Percentiles rank a stretch among this genome's conserved stretches.
Conservation (phyloP, 148 eudicot species). For the Vaccinium corymbosum region DNA sequence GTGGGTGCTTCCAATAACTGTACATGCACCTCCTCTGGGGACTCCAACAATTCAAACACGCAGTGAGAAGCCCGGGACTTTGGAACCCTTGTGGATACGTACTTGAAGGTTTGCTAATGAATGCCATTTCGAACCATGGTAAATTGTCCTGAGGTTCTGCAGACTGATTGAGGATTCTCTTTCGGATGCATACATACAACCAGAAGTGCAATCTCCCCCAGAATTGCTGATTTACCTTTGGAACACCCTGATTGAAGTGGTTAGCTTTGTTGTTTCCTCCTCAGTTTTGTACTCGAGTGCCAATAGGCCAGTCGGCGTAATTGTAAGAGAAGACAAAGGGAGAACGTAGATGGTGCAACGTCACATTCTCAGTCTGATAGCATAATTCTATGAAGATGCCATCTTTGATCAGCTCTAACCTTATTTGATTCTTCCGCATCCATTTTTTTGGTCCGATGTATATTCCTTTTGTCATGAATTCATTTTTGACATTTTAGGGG, state of each 20-base stretch:
- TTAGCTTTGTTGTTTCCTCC: not conserved
- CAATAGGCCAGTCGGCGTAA: not conserved
- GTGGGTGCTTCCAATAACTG: conserved; percentile 91
- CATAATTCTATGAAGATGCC: not conserved
- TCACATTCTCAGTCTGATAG: not conserved
- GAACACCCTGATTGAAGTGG: not conserved
- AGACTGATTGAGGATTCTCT: not conserved
- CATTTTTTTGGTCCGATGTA: not conserved
- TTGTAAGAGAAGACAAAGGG: not conserved
- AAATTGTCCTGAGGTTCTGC: not conserved
- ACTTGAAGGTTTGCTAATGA: conserved; percentile 33
- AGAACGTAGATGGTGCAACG: not conserved
- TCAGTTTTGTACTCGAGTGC: not conserved
- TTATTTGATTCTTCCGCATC: not conserved
- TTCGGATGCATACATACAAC: not conserved
- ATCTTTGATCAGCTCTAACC: not conserved
- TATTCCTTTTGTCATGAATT: not conserved
- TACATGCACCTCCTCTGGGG: conserved; percentile 80
- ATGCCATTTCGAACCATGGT: not conserved
- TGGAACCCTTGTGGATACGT: conserved; percentile 72
- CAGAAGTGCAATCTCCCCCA: not conserved
- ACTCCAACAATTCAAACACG: conserved; percentile 48
- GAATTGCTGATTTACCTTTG: not conserved
- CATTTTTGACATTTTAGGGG: not conserved
- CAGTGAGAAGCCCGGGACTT: conserved; percentile 47